phyloP scores from a whole-genome alignment of 1,139 yeast species.

The Pneumocystis oryctolagi region DNA sequence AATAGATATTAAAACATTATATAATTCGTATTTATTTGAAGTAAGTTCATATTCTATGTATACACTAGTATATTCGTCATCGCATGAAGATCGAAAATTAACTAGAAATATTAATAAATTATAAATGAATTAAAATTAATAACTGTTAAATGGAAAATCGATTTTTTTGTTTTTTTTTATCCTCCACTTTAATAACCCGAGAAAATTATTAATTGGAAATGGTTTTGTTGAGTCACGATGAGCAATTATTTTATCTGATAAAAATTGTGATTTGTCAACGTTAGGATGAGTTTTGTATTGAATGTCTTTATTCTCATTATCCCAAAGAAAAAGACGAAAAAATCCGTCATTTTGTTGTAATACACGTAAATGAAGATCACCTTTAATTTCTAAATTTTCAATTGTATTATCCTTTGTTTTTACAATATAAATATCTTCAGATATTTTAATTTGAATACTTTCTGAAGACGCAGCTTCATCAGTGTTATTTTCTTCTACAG shows the following conservation, averaged over 20 bases:
- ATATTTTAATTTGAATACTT: slow-evolving; percentile 61
- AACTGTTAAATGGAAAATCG: neutral
- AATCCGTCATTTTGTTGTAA: neutral
- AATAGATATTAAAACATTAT: neutral
- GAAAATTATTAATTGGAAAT: slow-evolving; percentile 1
- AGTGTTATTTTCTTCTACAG: neutral
- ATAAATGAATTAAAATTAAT: neutral
- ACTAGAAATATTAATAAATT: neutral
- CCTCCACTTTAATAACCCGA: slow-evolving; percentile 3
- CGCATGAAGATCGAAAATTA: neutral
- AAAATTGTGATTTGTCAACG: neutral
- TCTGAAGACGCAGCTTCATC: slow-evolving; percentile 26
- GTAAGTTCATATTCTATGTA: neutral
- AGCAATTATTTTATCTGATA: neutral
- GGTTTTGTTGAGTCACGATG: slow-evolving; percentile 3
- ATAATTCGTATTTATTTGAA: neutral
- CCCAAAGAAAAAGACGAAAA: neutral
- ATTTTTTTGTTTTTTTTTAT: neutral
- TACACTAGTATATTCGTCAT: neutral
- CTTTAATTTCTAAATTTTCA: slow-evolving; percentile 64
- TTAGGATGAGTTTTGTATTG: slow-evolving; percentile 5
- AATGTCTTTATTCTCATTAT: neutral
- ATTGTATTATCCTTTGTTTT: slow-evolving; percentile 75
- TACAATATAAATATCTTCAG: slow-evolving; percentile 65
- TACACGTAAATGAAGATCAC: slow-evolving; percentile 55